Evolutionary conservation across 805 yeast genomes (phyloP).

Genomic region (Saturnispora gosingensis): DNA sequence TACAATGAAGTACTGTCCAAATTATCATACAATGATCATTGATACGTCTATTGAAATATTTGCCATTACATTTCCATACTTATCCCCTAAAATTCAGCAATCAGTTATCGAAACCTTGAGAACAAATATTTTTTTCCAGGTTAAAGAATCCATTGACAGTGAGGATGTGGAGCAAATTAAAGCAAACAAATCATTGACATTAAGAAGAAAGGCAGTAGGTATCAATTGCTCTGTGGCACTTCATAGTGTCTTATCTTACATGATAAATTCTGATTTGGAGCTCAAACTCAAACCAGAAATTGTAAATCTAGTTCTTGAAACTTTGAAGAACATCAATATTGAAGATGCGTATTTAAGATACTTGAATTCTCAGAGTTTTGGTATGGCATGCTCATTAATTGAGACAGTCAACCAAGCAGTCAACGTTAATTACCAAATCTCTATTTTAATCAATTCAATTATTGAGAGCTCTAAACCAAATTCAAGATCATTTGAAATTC

Average conservation of each 20-base stretch:
- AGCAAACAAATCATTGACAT: slow-evolving; percentile 9
- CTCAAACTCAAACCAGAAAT: slow-evolving; percentile 18
- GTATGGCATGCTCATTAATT: slow-evolving; percentile 22
- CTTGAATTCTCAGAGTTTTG: slow-evolving; percentile 28
- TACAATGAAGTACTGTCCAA: slow-evolving; percentile 30
- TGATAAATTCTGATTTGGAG: slow-evolving; percentile 12
- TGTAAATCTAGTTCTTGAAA: slow-evolving; percentile 20
- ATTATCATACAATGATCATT: slow-evolving; percentile 45
- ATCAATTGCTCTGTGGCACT: slow-evolving; percentile 59
- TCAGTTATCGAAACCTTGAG: slow-evolving; percentile 79
- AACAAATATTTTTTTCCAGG: slow-evolving; percentile 38
- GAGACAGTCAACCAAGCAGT: slow-evolving; percentile 17
- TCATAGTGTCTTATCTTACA: slow-evolving; percentile 37
- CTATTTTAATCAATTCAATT: slow-evolving; percentile 53
- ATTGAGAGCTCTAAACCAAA: slow-evolving; percentile 57
- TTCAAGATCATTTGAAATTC: slow-evolving; percentile 49
- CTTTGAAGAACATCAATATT: slow-evolving; percentile 20
- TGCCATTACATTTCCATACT: slow-evolving; percentile 56
- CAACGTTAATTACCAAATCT: slow-evolving; percentile 32
- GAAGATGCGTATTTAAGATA: slow-evolving; percentile 16
- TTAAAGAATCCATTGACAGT: slow-evolving; percentile 16
- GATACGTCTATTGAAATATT: slow-evolving; percentile 75
- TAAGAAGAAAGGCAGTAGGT: slow-evolving; percentile 38
- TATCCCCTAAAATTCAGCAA: slow-evolving; percentile 72
- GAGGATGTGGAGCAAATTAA: slow-evolving; percentile 9